phyloP scores from a whole-genome alignment of 2,329 filamentous ascomycete species.

The Chrysoporthe austroafricana region DNA sequence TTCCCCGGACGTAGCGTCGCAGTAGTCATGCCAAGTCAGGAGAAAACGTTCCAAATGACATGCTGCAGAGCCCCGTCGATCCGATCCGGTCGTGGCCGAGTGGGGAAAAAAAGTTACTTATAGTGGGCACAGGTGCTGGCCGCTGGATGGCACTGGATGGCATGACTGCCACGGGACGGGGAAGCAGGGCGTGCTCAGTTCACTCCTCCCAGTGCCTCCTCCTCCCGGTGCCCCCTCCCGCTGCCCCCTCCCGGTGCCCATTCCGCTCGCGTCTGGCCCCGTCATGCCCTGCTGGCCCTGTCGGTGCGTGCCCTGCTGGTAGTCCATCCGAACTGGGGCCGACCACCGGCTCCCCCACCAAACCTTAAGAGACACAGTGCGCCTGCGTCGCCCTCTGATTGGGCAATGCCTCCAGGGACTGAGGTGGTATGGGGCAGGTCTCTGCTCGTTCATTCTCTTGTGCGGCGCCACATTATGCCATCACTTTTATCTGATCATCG shows the following conservation, averaged over 20 bases:
- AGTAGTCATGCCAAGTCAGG: background rate
- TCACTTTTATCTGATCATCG: constrained; percentile 14
- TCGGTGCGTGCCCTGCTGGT: too few species aligned
- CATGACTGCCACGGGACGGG: background rate
- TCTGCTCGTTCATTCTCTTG: background rate
- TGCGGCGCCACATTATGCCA: background rate
- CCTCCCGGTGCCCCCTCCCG: too few species aligned
- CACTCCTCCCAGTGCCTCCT: too few species aligned
- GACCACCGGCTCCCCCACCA: background rate
- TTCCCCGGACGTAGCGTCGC: background rate
- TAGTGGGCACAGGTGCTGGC: background rate
- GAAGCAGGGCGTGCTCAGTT: background rate
- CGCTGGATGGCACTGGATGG: too few species aligned
- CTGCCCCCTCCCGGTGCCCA: background rate
- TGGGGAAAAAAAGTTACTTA: background rate
- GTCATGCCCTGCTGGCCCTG: background rate
- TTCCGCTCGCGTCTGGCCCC: background rate
- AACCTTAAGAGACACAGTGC: constrained; percentile 4
- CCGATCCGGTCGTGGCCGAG: background rate
- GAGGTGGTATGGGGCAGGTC: constrained; percentile 3
- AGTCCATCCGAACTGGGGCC: background rate
- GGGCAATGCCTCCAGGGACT: background rate
- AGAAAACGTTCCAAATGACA: background rate
- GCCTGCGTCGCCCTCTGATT: background rate
- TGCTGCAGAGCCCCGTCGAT: background rate